phyloP scores from a whole-genome alignment of 805 yeast genomes.

The Dipodascus geniculatus region DNA sequence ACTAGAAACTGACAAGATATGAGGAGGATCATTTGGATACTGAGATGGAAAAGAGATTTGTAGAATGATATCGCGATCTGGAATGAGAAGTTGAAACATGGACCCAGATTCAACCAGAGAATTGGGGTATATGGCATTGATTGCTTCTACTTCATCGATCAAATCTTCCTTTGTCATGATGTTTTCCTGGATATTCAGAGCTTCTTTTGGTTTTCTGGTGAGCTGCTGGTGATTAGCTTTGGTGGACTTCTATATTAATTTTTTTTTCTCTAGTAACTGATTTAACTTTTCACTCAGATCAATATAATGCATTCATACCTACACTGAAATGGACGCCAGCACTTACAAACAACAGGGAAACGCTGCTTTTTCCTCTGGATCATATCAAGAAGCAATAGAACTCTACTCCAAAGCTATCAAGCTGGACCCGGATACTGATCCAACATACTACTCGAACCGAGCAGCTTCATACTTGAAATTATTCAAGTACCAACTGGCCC shows the following conservation, averaged over 20 bases:
- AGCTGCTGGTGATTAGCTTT: too few species aligned
- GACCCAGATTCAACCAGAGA: constrained; percentile 27
- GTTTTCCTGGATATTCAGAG: not conserved
- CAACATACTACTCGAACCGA: constrained; percentile 15
- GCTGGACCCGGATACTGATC: constrained; percentile 3
- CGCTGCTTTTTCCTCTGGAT: constrained; percentile 6
- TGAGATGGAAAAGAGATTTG: constrained; percentile 57
- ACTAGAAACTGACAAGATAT: constrained; percentile 43
- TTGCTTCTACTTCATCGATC: constrained; percentile 65
- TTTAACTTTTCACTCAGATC: not conserved
- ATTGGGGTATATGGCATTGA: constrained; percentile 79
- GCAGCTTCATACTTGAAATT: constrained; percentile 15
- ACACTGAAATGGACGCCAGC: not conserved
- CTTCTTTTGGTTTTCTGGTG: too few species aligned
- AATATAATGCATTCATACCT: not conserved
- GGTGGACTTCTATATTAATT: too few species aligned
- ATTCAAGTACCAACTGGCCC: constrained; percentile 8
- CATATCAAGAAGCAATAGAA: constrained; percentile 10
- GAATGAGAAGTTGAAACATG: constrained; percentile 44
- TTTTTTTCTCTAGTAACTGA: not conserved
- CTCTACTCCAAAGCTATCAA: constrained; percentile 13
- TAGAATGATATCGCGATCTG: constrained; percentile 47
- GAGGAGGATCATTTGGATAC: constrained; percentile 63
- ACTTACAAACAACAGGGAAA: constrained; percentile 10
- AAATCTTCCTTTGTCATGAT: constrained; percentile 28